Evolutionary conservation across 192 early-diverging fungal species (phyloP), one percentile per base, ranked within the genome.

Genomic region (Linnemannia hyalina): DNA sequence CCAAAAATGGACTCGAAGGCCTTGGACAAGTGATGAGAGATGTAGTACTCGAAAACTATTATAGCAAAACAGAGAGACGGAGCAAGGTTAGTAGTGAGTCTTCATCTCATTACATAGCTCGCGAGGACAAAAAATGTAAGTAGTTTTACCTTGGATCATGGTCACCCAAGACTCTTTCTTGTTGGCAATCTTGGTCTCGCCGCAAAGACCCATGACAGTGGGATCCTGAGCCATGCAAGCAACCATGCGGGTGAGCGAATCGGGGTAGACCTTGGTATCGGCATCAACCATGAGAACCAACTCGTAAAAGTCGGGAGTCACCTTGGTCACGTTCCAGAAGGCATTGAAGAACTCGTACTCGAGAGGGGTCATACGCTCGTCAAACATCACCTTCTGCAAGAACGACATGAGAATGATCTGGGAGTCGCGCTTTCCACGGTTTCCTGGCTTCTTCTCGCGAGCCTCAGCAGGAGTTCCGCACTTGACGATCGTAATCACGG

Each of bases 331-430:
- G 70, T 92, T 92, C 87, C 92, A 90, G 78, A 96, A 95, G 4
- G 93, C 90, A 65, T 94, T 94, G 83, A 93, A 96, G 77, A 96
- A 91, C 79, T 96, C 93, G 87, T 94, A 96, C 82, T 96, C 95
- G 57, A 96, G 85, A 78, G 93, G 92, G 20, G 93, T 94, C 94
- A 96, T 95, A 70, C 95, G 93, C 74, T 96, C 95, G 82, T 93
- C 94, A 82, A 94, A 95, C 88, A 95, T 94, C 26, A 95, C 93
- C 68, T 96, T 96, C 88, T 96, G 93, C 88, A 99, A 88, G 74
- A 97, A 96, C 75, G 95, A 96, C 97, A 99, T 98, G 52, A 99
- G 89, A 79, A 99, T 91, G 57, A 99, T 94, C 88, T 99, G 98
- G 36, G 96, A 96, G 87, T 99, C 98, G 35, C 98, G 93, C 89